These are phyloP conservation scores for Aspergillus diversus DNA, from an alignment of 495 filamentous ascomycete species.

Conservation along the genomic window DNA sequence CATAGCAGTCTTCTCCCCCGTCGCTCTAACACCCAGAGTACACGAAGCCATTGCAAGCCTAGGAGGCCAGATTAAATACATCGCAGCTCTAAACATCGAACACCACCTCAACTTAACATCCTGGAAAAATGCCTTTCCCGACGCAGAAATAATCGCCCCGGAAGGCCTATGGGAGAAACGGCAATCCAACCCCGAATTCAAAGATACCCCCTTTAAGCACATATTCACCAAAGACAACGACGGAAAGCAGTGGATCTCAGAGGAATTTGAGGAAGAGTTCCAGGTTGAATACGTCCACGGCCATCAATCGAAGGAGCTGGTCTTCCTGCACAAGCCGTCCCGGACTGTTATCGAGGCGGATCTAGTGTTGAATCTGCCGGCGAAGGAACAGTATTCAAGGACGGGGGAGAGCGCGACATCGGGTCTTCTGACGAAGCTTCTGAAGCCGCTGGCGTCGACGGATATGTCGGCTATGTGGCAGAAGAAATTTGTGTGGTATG, in stretches of 20 bases:
- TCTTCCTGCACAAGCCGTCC: conserved; percentile 78
- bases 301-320: conserved; percentile 81
- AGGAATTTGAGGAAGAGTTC: conserved; percentile 83
- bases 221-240: conserved; percentile 58
- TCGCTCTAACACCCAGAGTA: conserved; percentile 76
- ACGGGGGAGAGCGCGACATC: conserved; percentile 50
- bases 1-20: conserved; percentile 80
- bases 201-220: conserved; percentile 58
- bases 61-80: conserved; percentile 73
- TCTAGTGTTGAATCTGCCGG: conserved; percentile 86
- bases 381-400: conserved; percentile 79
- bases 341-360: conserved; percentile 84
- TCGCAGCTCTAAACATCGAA: conserved; percentile 82
- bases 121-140: conserved; percentile 79
- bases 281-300: conserved; percentile 77
- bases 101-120: conserved; percentile 87
- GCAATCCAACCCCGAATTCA: conserved; percentile 59
- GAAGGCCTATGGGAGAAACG: conserved; percentile 87
- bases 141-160: conserved; percentile 75
- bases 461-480: conserved; percentile 58
- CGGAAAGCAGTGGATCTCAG: conserved; percentile 54
- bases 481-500: conserved; percentile 81
- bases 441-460: conserved; percentile 61
- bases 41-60: conserved; percentile 61
- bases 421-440: conserved; percentile 66